These are phyloP conservation scores for Fagopyrum esculentum DNA, from an alignment of 148 eudicot genomes.

Conservation along the genomic window DNA sequence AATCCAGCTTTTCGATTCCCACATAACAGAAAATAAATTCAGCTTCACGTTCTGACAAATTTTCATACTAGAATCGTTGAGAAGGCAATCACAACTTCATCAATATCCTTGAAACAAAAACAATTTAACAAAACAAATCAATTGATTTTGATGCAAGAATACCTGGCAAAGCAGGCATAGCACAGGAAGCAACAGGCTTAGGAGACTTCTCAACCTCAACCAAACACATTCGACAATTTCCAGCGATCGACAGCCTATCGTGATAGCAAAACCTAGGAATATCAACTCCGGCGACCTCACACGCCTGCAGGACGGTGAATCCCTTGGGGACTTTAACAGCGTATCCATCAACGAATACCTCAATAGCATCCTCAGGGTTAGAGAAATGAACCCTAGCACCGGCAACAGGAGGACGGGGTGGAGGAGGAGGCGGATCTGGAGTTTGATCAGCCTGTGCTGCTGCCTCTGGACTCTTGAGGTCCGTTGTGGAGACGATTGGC, in stretches of 20 bases:
- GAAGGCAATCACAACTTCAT: not conserved
- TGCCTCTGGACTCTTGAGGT: slow-evolving; percentile 50
- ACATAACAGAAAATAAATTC: not conserved
- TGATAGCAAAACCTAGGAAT: slow-evolving; percentile 91
- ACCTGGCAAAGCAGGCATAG: slow-evolving; percentile 99
- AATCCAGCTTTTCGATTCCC: not conserved
- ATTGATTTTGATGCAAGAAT: not conserved
- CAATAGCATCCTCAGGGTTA: slow-evolving; percentile 83
- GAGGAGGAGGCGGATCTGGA: slow-evolving; percentile 40
- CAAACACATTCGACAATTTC: slow-evolving; percentile 96
- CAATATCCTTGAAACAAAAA: slow-evolving; percentile 14
- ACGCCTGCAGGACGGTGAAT: slow-evolving; percentile 88
- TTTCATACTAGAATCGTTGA: not conserved
- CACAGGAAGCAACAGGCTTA: slow-evolving; percentile 98
- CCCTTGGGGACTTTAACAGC: slow-evolving; percentile 95
- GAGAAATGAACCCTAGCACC: slow-evolving; percentile 81
- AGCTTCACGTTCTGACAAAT: not conserved
- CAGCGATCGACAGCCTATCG: slow-evolving; percentile 75
- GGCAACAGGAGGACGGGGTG: slow-evolving; percentile 46
- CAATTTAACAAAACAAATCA: slow-evolving; percentile 55
- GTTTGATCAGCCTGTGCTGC: slow-evolving; percentile 33
- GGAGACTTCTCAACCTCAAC: slow-evolving; percentile 98
- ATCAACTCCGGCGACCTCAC: slow-evolving; percentile 92
- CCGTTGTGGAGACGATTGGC: slow-evolving; percentile 58
- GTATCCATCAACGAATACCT: slow-evolving; percentile 92